Evolutionary conservation across 208 protist species (phyloP).

Genomic region (Tritrichomonas musculus): DNA sequence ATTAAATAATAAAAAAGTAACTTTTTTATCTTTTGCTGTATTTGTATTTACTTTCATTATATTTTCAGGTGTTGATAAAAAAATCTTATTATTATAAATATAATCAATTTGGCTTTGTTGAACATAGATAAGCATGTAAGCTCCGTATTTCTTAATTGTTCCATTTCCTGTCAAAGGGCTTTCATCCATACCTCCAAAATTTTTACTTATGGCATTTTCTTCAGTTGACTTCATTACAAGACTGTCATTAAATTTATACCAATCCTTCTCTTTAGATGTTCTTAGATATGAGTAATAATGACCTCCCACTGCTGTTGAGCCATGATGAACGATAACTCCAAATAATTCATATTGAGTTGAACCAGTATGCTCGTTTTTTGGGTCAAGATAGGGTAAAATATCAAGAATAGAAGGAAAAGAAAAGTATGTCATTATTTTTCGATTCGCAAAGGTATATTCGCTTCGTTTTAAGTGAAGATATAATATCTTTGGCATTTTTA

Average conservation of each 20-base stretch:
- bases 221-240: slow-evolving; percentile 52
- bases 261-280: slow-evolving; percentile 46
- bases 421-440: slow-evolving; percentile 54
- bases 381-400: too few species aligned
- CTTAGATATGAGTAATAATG: slow-evolving; percentile 73
- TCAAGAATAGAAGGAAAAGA: too few species aligned
- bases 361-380: too few species aligned
- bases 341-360: slow-evolving; percentile 49
- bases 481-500: slow-evolving; percentile 64
- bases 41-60: too few species aligned
- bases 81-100: too few species aligned
- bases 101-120: not conserved
- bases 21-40: too few species aligned
- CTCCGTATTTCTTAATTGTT: not conserved
- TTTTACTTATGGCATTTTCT: slow-evolving; percentile 55
- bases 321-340: slow-evolving; percentile 71
- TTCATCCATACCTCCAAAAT: slow-evolving; percentile 64
- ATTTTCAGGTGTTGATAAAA: too few species aligned
- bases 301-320: slow-evolving; percentile 65
- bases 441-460: slow-evolving; percentile 63
- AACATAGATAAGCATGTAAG: not conserved
- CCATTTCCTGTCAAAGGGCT: too few species aligned
- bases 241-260: slow-evolving; percentile 71
- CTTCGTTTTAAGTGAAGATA: slow-evolving; percentile 74
- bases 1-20: too few species aligned